A percentile compares a stretch with the other conserved stretches of the same genome.
Evolutionary conservation across 2,329 filamentous ascomycete species (phyloP).

Genomic region (Talaromyces piceae): DNA sequence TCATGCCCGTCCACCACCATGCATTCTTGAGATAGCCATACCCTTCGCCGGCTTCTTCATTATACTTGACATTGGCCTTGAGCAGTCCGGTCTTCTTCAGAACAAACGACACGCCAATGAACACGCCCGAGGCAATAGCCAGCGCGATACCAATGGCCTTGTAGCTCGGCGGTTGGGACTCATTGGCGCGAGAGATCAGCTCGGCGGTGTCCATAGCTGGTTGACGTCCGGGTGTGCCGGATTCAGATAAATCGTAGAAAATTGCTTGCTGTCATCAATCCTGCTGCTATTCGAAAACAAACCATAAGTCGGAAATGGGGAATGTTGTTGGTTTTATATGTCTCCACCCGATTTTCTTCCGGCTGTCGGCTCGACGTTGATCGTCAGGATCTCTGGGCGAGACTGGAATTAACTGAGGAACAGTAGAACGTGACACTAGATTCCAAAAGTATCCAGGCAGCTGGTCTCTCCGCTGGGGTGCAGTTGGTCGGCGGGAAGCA

Average conservation of each 20-base stretch:
- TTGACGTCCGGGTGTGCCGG: no score
- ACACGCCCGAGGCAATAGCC: conserved; percentile 77
- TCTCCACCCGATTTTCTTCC: neutral
- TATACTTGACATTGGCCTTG: conserved; percentile 91
- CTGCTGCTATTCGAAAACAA: neutral
- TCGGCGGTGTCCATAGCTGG: conserved; percentile 33
- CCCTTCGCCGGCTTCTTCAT: conserved; percentile 89
- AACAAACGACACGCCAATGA: conserved; percentile 93
- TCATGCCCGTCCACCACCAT: conserved; percentile 96
- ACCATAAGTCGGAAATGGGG: no score
- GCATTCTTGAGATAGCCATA: conserved; percentile 94
- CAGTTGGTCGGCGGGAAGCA: neutral
- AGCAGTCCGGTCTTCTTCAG: conserved; percentile 89
- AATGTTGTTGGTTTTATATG: neutral
- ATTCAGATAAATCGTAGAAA: no score
- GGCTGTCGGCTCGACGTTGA: neutral
- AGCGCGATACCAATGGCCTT: conserved; percentile 82
- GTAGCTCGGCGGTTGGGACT: conserved; percentile 52
- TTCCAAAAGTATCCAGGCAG: no score
- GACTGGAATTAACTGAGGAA: no score
- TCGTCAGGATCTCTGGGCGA: neutral
- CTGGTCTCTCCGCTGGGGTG: neutral
- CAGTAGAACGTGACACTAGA: no score
- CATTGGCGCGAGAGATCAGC: conserved; percentile 36
- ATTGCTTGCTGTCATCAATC: neutral